Base-by-base conservation (phyloP, 1,284 basidiomycete species). In the Uromyces viciae-fabae region DNA sequence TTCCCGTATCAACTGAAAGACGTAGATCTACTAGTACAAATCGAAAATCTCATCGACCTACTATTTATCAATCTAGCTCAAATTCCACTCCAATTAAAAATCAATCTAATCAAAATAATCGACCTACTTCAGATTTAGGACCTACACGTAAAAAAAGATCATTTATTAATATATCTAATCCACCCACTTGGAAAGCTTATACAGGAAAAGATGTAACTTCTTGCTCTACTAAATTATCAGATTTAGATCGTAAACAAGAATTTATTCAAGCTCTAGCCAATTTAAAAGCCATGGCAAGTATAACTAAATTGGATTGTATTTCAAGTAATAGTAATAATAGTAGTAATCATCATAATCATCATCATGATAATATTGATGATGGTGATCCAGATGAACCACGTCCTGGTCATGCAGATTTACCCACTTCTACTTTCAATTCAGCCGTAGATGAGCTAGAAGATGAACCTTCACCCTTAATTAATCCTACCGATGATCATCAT, bases 401-500 rank as follows among this genome's bases (percentile, higher is more conserved):
- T 2, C 75, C 75, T 3, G 58, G 58, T 25, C 75, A 76, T 52
- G 75, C 75, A 0, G 75, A 76, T 43, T 28, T 76, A 31, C 75
- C 75, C 17, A 76, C 75, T 28, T 76, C 75, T 14, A 38, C 76
- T 28, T 71, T 71, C 31, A 79, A 79, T 36, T 69, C 46, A 1
- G 46, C 76, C n/a, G 22, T 43, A 11, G 33, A 40, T 14, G 62
- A 68, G 2, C 33, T 68, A 19, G 75, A 66, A 3, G 31, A 52
- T 28, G 36, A 58, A 33, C 49, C 58, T 3, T 22, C 38, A 36
- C 68, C 31, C 38, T 22, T 3, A 5, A 28, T 15, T 5, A 11
- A 54, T 38, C 69, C 69, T 22, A 25, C 43, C 9, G 5, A 54
- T 15, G 31, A 54, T 11, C 8, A 42, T 28, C 3, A 75, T 75